These are phyloP conservation scores for Leucosporidium scottii DNA, from an alignment of 768 basidiomycete genomes.

Conservation along the genomic window DNA sequence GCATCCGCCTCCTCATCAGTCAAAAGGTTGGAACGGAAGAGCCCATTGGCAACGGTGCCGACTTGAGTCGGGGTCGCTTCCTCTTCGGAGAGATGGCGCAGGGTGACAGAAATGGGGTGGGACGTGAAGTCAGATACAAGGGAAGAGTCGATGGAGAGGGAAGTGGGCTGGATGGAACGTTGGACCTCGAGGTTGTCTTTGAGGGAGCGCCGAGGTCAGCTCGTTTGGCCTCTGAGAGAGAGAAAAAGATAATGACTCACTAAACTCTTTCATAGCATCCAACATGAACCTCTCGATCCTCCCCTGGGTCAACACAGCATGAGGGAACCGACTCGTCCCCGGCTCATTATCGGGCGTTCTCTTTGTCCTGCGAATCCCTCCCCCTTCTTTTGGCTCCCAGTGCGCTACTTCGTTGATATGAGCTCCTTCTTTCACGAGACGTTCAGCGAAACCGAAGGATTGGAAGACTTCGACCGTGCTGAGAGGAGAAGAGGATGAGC, in stretches of 20 bases:
- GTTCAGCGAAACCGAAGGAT: constrained; percentile 16
- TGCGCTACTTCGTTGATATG: constrained; percentile 24
- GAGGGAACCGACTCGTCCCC: constrained; percentile 20
- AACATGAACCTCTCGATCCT: constrained; percentile 29
- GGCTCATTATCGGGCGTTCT: constrained; percentile 27
- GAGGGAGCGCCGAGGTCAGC: background rate
- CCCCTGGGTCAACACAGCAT: constrained; percentile 23
- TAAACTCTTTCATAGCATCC: constrained; percentile 22
- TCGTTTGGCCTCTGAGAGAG: too few relatives aligned
- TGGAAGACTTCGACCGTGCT: constrained; percentile 30
- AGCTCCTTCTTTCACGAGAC: constrained; percentile 16
- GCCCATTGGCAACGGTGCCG: constrained; percentile 16
- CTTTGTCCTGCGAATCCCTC: constrained; percentile 7
- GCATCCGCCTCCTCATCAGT: constrained; percentile 23
- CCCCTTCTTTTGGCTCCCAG: constrained; percentile 14
- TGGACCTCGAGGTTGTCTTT: constrained; percentile 21
- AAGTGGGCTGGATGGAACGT: constrained; percentile 3
- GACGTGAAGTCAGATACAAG: constrained; percentile 4
- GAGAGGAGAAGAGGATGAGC: background rate
- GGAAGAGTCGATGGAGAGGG: constrained; percentile 4
- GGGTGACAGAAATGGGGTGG: constrained; percentile 18
- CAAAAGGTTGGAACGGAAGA: constrained; percentile 20
- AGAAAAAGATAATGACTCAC: background rate
- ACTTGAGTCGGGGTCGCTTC: constrained; percentile 21
- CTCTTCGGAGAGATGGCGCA: constrained; percentile 18